Evolutionary conservation across 306 rosid species (phyloP).

Genomic region (Crotalaria pallida): DNA sequence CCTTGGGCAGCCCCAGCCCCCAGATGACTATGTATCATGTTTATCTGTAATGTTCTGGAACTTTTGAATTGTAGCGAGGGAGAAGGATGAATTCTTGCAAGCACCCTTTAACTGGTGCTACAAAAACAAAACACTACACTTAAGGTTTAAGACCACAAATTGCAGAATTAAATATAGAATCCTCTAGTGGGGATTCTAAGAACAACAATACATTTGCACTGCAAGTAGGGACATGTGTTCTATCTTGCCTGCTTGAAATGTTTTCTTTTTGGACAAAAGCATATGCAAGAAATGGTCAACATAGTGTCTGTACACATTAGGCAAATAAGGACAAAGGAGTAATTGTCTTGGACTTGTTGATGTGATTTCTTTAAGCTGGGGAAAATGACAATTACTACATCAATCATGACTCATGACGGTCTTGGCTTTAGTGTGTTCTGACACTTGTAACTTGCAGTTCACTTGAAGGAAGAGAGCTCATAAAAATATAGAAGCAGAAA

Average conservation of each 20-base stretch:
- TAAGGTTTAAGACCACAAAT: background rate
- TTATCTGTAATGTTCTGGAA: background rate
- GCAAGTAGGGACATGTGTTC: background rate
- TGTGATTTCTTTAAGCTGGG: conserved; percentile 9
- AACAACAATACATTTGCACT: background rate
- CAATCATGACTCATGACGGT: no score
- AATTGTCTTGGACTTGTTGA: background rate
- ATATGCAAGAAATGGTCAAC: background rate
- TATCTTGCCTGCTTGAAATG: no score
- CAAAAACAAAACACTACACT: background rate
- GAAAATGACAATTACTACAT: background rate
- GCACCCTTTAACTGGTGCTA: background rate
- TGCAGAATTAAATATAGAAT: background rate
- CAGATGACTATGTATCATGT: background rate
- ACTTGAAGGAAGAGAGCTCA: background rate
- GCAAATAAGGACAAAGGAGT: background rate
- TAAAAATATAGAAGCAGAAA: background rate
- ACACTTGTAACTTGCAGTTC: background rate
- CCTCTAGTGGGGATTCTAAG: background rate
- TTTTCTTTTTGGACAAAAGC: no score
- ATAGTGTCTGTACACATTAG: background rate
- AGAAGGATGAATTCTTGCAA: background rate
- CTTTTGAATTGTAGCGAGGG: background rate
- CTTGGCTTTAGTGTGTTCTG: conserved; percentile 1
- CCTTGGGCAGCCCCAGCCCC: background rate